Conservation (phyloP, 2,329 filamentous ascomycete species). For the Arthroderma sp. region DNA sequence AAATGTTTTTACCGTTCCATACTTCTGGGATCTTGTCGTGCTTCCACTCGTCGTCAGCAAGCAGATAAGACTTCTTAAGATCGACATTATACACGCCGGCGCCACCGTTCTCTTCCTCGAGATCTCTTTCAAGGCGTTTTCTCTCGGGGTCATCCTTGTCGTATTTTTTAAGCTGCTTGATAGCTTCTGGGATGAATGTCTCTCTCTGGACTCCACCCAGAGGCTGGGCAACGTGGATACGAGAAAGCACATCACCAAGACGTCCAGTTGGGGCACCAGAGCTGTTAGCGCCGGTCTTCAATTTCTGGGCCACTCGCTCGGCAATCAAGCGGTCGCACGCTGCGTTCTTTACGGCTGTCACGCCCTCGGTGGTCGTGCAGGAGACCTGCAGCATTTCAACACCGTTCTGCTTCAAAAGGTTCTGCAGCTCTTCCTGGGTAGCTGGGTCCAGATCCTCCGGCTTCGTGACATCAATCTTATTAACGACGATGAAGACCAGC, state of each 20-base stretch:
- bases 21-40: constrained; percentile 91
- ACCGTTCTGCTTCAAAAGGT: constrained; percentile 70
- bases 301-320: constrained; percentile 85
- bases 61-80: constrained; percentile 72
- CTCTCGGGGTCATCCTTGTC: constrained; percentile 79
- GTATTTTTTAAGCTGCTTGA: constrained; percentile 72
- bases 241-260: constrained; percentile 76
- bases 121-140: constrained; percentile 64
- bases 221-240: constrained; percentile 95
- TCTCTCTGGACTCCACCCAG: constrained; percentile 67
- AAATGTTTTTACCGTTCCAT: constrained; percentile 90
- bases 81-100: constrained; percentile 94
- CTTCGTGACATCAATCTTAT: constrained; percentile 89
- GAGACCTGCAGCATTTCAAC: constrained; percentile 88
- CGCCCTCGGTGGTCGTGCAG: constrained; percentile 86
- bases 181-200: constrained; percentile 75
- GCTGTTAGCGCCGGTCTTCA: constrained; percentile 74
- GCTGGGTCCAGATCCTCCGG: constrained; percentile 77
- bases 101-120: constrained; percentile 85
- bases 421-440: constrained; percentile 62
- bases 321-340: constrained; percentile 88
- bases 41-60: constrained; percentile 87
- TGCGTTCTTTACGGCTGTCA: constrained; percentile 88
- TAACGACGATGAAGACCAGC: constrained; percentile 89
- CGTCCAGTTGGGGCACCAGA: constrained; percentile 66